Evolutionary conservation across 208 protist genomes (phyloP).

Genomic region (Paratrypanosoma confusum): DNA sequence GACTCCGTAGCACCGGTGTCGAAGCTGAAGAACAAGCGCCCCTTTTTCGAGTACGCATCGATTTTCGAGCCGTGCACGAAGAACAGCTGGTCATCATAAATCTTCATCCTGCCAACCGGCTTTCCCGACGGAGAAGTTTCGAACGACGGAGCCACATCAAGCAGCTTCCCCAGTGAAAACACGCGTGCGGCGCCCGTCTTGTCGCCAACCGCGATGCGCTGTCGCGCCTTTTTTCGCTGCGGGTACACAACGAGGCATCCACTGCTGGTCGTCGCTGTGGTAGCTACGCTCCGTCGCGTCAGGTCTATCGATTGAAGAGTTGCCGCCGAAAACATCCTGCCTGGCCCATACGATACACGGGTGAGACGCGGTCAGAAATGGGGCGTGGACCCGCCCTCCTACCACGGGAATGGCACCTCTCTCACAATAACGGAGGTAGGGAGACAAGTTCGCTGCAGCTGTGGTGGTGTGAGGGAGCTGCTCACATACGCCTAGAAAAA

Average conservation of each 20-base stretch:
- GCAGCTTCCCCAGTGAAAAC: conserved; percentile 43
- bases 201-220: conserved; percentile 68
- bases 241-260: conserved; percentile 75
- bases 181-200: conserved; percentile 36
- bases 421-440: no score
- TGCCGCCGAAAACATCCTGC: no score
- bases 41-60: conserved; percentile 74
- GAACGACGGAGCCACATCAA: conserved; percentile 39
- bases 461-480: no score
- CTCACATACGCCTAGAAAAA: no score
- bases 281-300: conserved; percentile 20
- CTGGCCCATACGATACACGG: no score
- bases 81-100: conserved; percentile 78
- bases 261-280: conserved; percentile 19
- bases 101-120: conserved; percentile 4
- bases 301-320: conserved; percentile 16
- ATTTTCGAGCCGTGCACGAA: conserved; percentile 55
- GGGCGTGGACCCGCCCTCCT: no score
- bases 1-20: conserved; percentile 79
- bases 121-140: conserved; percentile 14
- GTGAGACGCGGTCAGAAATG: no score
- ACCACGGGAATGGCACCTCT: no score
- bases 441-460: no score
- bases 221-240: conserved; percentile 42
- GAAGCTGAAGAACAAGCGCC: conserved; percentile 69